Percentiles rank a stretch among this genome's conserved stretches.
Evolutionary conservation across 1,139 yeast genomes (phyloP).

Genomic region (Kurtzmaniella quercitrusa): DNA sequence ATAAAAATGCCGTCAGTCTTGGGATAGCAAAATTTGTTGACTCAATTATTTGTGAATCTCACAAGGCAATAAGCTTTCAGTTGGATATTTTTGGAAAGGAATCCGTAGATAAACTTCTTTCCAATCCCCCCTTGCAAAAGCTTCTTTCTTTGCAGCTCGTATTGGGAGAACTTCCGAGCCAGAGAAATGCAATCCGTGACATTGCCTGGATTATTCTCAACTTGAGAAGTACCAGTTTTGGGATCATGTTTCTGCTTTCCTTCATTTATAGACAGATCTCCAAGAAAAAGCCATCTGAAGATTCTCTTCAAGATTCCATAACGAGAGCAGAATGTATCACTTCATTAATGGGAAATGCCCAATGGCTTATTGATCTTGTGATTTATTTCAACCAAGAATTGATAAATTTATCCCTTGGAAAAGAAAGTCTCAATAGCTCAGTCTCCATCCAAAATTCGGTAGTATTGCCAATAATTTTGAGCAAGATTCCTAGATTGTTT

Average conservation of each 20-base stretch:
- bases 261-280: slow-evolving; percentile 56
- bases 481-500: slow-evolving; percentile 68
- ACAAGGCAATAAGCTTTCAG: slow-evolving; percentile 64
- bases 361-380: slow-evolving; percentile 75
- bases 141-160: slow-evolving; percentile 60
- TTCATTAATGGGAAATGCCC: slow-evolving; percentile 64
- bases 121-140: slow-evolving; percentile 70
- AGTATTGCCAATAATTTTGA: slow-evolving; percentile 51
- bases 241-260: slow-evolving; percentile 68
- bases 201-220: slow-evolving; percentile 69
- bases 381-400: slow-evolving; percentile 67
- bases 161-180: slow-evolving; percentile 52
- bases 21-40: slow-evolving; percentile 35
- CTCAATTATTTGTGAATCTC: slow-evolving; percentile 57
- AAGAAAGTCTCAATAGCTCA: slow-evolving; percentile 7
- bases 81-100: slow-evolving; percentile 60
- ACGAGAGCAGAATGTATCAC: slow-evolving; percentile 55
- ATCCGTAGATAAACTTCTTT: slow-evolving; percentile 65
- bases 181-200: slow-evolving; percentile 45
- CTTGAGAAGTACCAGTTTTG: slow-evolving; percentile 66
- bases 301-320: slow-evolving; percentile 49
- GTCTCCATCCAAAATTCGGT: slow-evolving; percentile 25
- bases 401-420: slow-evolving; percentile 28
- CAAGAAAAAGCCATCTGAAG: slow-evolving; percentile 46
- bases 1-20: slow-evolving; percentile 13